Percentiles rank a stretch among this genome's conserved stretches.
Conservation (phyloP, 768 basidiomycete species). For the Mycena amicta region DNA sequence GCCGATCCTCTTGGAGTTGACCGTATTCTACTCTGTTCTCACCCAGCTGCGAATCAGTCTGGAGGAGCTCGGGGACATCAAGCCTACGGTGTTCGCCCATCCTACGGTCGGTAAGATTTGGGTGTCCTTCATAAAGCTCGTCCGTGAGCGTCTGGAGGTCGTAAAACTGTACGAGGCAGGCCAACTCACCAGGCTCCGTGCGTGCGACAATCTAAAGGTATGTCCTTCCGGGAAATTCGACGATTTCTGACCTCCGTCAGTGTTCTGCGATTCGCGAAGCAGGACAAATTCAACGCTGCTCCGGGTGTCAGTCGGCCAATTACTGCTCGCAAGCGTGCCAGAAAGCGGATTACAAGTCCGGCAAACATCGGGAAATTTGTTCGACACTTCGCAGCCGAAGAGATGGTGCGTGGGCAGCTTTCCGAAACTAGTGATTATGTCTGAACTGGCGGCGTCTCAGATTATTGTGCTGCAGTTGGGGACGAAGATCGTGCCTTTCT, state of each 20-base stretch:
- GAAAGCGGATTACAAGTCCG: neutral
- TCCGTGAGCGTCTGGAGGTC: neutral
- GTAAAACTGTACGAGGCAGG: neutral
- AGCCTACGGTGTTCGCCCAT: neutral
- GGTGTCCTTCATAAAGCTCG: neutral
- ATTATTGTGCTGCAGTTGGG: neutral
- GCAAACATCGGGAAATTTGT: neutral
- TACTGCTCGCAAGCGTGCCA: neutral
- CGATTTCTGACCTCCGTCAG: neutral
- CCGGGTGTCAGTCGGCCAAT: neutral
- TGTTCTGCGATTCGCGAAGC: neutral
- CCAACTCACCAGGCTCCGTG: neutral
- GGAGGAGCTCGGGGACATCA: neutral
- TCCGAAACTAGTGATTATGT: neutral
- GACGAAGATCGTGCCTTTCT: neutral
- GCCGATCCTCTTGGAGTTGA: neutral
- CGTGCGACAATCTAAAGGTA: neutral
- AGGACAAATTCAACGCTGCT: too few species aligned
- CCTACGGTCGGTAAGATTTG: neutral
- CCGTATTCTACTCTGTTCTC: neutral
- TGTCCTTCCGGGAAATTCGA: neutral
- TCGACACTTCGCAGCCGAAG: neutral
- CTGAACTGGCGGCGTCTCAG: too few species aligned
- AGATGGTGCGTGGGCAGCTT: neutral
- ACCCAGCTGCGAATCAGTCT: neutral